A percentile compares a stretch with the other conserved stretches of the same genome.
Conservation (phyloP, 495 filamentous ascomycete genomes). For the Penicillium herquei region DNA sequence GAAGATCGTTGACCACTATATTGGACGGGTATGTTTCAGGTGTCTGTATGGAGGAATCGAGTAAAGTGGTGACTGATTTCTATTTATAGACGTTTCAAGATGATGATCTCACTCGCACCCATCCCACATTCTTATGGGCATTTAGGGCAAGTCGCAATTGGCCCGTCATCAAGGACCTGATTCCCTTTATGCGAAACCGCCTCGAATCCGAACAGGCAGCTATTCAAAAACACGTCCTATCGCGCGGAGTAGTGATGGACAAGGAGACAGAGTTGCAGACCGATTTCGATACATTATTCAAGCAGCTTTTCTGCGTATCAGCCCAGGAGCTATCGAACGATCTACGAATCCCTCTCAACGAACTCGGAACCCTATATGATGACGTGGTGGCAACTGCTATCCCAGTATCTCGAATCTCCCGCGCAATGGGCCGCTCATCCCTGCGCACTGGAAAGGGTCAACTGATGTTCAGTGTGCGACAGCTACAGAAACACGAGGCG, state of each 20-base stretch:
- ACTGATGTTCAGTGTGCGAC: constrained; percentile 76
- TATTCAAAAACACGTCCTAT: constrained; percentile 39
- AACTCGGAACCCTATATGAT: constrained; percentile 75
- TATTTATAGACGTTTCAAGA: constrained; percentile 57
- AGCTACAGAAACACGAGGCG: constrained; percentile 56
- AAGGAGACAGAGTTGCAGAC: constrained; percentile 39
- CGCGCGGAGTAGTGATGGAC: constrained; percentile 32
- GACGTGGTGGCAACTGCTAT: constrained; percentile 68
- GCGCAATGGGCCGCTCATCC: constrained; percentile 35
- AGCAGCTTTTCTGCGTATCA: constrained; percentile 82
- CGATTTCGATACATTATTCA: constrained; percentile 76
- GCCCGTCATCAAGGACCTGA: constrained; percentile 61
- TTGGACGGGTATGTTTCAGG: constrained; percentile 55
- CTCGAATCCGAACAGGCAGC: constrained; percentile 40
- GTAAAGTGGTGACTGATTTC: not conserved
- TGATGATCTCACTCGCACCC: constrained; percentile 72
- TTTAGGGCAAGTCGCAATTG: constrained; percentile 78
- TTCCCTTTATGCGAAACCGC: constrained; percentile 66
- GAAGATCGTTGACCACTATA: constrained; percentile 76
- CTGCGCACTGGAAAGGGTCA: constrained; percentile 62
- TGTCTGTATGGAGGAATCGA: not conserved
- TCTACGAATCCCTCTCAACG: constrained; percentile 58
- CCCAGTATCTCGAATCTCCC: constrained; percentile 33
- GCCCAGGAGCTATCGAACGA: constrained; percentile 69
- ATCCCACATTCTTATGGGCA: constrained; percentile 85